A percentile compares a stretch with the other conserved stretches of the same genome.
Evolutionary conservation across 2,329 filamentous ascomycete species (phyloP).

Genomic region (Arthroderma sp.): DNA sequence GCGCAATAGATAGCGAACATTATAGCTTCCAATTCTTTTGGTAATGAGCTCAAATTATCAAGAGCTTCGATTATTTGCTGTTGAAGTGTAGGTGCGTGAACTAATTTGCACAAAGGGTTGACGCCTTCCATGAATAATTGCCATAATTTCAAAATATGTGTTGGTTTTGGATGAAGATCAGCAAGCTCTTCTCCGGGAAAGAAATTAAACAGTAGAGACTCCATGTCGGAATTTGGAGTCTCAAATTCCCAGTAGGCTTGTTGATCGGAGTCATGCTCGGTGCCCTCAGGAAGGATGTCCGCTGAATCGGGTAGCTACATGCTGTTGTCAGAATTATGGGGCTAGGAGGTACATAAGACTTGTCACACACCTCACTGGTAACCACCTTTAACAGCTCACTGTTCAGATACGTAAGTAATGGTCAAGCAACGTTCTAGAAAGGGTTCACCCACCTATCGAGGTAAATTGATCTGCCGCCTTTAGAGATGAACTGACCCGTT

Average conservation of each 20-base stretch:
- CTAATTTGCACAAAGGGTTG: constrained; percentile 43
- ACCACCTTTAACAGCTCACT: too few species aligned
- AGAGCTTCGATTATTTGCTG: constrained; percentile 33
- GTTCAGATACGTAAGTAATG: too few species aligned
- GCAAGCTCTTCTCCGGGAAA: not conserved
- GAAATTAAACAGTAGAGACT: not conserved
- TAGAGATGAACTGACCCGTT: too few species aligned
- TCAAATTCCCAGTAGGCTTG: too few species aligned
- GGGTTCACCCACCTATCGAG: too few species aligned
- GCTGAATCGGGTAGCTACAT: too few species aligned
- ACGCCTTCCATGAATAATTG: constrained; percentile 22
- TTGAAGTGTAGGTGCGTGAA: constrained; percentile 41
- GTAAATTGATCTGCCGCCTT: too few species aligned
- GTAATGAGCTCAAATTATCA: constrained; percentile 38
- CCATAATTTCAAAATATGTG: constrained; percentile 11
- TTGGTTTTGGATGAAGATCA: constrained; percentile 4
- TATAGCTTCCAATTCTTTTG: constrained; percentile 38
- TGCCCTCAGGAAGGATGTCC: too few species aligned
- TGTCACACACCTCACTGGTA: not conserved
- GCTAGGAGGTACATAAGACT: not conserved
- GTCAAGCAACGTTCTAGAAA: too few species aligned
- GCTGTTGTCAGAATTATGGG: too few species aligned
- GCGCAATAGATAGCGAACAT: constrained; percentile 48
- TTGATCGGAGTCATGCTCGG: too few species aligned
- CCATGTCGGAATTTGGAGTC: not conserved